Conservation (phyloP, 352 stramenopile genomes). For the Phytophthora quininea region DNA sequence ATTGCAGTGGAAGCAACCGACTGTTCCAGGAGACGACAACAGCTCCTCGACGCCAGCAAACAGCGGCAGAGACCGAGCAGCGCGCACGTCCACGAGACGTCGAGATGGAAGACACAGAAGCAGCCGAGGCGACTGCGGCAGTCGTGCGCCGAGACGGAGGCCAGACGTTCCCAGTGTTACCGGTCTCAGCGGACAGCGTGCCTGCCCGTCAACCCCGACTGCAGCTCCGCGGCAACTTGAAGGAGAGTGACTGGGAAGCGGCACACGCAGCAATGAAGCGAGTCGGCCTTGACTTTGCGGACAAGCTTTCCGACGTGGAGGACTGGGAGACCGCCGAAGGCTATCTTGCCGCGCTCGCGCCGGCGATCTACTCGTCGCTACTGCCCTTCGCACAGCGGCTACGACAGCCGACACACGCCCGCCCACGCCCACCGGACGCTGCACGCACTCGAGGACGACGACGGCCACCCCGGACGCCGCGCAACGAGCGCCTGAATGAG, state of each 20-base stretch:
- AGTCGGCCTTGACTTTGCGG: not conserved
- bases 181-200: not conserved
- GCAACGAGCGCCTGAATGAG: constrained; percentile 8
- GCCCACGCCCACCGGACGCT: not conserved
- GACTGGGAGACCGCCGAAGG: constrained; percentile 16
- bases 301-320: constrained; percentile 14
- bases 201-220: not conserved
- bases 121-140: not conserved
- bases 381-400: constrained; percentile 7
- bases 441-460: not conserved
- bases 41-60: not conserved
- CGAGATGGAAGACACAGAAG: not conserved
- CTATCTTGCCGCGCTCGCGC: constrained; percentile 15
- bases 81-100: not conserved
- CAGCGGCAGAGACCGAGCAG: not conserved
- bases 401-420: not conserved
- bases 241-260: not conserved
- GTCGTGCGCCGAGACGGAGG: not conserved
- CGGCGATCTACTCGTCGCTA: constrained; percentile 3
- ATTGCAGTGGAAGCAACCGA: not conserved
- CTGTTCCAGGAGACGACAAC: not conserved
- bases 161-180: not conserved
- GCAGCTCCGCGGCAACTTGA: not conserved
- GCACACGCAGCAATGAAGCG: not conserved
- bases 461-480: constrained; percentile 1